Evolutionary conservation across 768 basidiomycete genomes (phyloP), one percentile per base, ranked within the genome.

Genomic region (Leccinum aurantiacum): DNA sequence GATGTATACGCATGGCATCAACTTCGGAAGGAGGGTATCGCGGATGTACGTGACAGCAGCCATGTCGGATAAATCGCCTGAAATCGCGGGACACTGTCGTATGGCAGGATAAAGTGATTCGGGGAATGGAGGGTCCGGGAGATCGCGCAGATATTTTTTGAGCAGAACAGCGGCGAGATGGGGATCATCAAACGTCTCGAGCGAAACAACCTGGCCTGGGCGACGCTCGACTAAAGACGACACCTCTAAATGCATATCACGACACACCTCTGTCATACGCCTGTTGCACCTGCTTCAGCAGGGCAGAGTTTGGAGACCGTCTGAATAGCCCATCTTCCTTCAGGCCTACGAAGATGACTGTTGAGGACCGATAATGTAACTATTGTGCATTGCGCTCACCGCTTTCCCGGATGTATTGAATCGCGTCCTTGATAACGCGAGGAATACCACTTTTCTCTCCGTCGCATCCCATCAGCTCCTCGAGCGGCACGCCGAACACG

Each of bases 391-490:
- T 11, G 24, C 11, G 56, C 65, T 25, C 22, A 78, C 75, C 90
- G 58, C 80, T 81, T 38, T 84, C 84, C 19, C 89, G 81, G 13
- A 94, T 71, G 67, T 83, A 93, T 58, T 86, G 83, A 27, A 88
- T 87, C 19, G 84, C 82, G 64, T 95, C 92, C 65, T 81, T 86
- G 41, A 94, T 81, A 0, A 92, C 90, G 25, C 90, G 80, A 3
- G 93, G 93, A n/a, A 93, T 77, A 13, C 88, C 85, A 48, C 88
- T 88, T 66, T 89, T 92, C 75, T 92, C 91, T 9, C 91, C 91
- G 56, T 90, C 78, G 56, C 80, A 86, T 8, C 92, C 93, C 91
- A 94, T 93, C 22, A 93, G 67, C 31, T 91, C 88, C 67, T 91
- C 89, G 15, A 94, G 76, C 4, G 90, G 87, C 4, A 93, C 88